Conservation (phyloP, 176 grass and related monocot species). For the Thalia dealbata region DNA sequence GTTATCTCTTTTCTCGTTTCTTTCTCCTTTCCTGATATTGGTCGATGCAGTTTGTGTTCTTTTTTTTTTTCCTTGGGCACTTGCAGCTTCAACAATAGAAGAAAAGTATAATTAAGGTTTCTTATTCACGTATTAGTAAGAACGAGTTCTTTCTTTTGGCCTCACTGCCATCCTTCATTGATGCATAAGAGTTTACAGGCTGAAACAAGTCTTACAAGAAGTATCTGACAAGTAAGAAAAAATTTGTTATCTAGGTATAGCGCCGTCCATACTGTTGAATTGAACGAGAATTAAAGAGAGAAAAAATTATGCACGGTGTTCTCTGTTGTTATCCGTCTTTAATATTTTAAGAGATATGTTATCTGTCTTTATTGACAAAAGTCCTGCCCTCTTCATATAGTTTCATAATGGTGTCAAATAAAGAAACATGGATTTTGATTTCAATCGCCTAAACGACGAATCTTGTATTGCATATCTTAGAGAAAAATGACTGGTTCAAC, state of each 20-base stretch:
- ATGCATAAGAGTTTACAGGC: too few relatives aligned
- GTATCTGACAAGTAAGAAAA: neutral
- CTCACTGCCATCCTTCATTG: too few relatives aligned
- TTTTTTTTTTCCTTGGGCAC: neutral
- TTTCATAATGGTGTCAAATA: neutral
- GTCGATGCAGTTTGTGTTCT: neutral
- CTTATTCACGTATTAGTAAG: too few relatives aligned
- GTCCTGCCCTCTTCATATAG: neutral
- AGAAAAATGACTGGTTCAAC: slow-evolving; percentile 43
- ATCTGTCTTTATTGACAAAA: neutral
- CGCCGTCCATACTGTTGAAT: neutral
- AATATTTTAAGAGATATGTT: too few relatives aligned
- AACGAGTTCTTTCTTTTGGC: too few relatives aligned
- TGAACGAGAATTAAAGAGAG: too few relatives aligned
- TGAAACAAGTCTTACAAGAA: too few relatives aligned
- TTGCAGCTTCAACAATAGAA: neutral
- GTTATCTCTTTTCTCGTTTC: neutral
- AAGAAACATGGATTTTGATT: slow-evolving; percentile 5
- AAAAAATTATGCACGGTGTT: neutral
- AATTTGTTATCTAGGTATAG: neutral
- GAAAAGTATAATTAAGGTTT: too few relatives aligned
- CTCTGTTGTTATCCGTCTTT: neutral
- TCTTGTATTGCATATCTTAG: slow-evolving; percentile 46
- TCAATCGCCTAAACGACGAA: neutral
- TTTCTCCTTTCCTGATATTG: neutral